phyloP scores from a whole-genome alignment of 129 eudicot genomes.

The Glebionis coronaria region DNA sequence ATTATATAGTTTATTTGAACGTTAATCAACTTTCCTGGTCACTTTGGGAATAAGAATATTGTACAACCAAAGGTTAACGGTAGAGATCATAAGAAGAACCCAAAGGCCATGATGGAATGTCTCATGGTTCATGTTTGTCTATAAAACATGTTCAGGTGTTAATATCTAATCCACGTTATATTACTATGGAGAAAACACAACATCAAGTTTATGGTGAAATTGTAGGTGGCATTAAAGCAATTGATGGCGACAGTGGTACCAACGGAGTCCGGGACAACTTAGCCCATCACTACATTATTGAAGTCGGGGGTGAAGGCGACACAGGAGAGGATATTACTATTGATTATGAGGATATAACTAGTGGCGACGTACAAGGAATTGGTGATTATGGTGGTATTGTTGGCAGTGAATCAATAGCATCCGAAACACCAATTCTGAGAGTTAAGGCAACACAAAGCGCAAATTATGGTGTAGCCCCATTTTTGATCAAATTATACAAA shows the following conservation, averaged over 20 bases:
- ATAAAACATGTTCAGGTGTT: neutral
- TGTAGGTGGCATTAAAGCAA: no score
- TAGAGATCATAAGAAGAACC: neutral
- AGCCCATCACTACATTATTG: no score
- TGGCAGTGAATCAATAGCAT: neutral
- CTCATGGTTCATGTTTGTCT: neutral
- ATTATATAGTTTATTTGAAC: no score
- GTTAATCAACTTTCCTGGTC: no score
- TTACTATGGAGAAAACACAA: constrained; percentile 8
- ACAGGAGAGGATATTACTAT: no score
- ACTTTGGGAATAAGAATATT: no score
- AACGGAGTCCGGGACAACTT: no score
- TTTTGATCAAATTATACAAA: constrained; percentile 24
- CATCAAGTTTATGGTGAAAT: no score
- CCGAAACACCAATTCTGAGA: neutral
- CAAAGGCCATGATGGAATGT: neutral
- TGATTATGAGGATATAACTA: no score
- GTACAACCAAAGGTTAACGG: no score
- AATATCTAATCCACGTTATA: neutral
- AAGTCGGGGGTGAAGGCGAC: no score
- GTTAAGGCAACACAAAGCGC: neutral
- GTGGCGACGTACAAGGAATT: neutral
- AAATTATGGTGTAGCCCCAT: constrained; percentile 8
- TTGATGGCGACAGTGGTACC: no score
- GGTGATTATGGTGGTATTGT: neutral